These are phyloP conservation scores for Phaffomyces thermotolerans DNA, from an alignment of 805 yeast species.

Conservation along the genomic window DNA sequence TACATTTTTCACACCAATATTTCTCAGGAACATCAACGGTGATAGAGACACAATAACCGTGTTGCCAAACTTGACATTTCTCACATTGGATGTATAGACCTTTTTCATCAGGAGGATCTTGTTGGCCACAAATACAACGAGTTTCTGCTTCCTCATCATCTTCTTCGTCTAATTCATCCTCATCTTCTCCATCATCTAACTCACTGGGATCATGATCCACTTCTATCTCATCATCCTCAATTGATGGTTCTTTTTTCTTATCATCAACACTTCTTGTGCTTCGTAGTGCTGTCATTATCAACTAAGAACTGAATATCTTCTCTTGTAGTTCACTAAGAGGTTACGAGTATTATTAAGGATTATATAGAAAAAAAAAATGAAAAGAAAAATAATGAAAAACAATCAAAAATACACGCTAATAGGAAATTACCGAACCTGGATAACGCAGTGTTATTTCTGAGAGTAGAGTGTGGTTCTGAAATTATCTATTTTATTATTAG, in stretches of 20 bases:
- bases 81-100: conserved; percentile 84
- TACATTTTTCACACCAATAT: conserved; percentile 90
- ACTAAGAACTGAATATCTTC: no score
- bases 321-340: no score
- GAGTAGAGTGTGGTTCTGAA: conserved; percentile 80
- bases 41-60: conserved; percentile 91
- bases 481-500: conserved; percentile 67
- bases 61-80: conserved; percentile 93
- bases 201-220: background rate
- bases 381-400: no score
- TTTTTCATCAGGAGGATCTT: conserved; percentile 38
- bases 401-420: no score
- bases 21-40: conserved; percentile 69
- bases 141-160: conserved; percentile 37
- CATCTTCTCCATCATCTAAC: background rate
- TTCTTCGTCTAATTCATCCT: conserved; percentile 22
- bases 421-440: no score
- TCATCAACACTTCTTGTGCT: conserved; percentile 17
- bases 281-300: conserved; percentile 17
- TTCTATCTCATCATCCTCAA: conserved; percentile 5
- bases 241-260: conserved; percentile 2
- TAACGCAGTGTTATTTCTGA: no score
- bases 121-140: conserved; percentile 36
- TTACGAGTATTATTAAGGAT: no score
- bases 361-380: no score